These are phyloP conservation scores for Daldinia childiae DNA, from an alignment of 495 filamentous ascomycete genomes.

Conservation along the genomic window DNA sequence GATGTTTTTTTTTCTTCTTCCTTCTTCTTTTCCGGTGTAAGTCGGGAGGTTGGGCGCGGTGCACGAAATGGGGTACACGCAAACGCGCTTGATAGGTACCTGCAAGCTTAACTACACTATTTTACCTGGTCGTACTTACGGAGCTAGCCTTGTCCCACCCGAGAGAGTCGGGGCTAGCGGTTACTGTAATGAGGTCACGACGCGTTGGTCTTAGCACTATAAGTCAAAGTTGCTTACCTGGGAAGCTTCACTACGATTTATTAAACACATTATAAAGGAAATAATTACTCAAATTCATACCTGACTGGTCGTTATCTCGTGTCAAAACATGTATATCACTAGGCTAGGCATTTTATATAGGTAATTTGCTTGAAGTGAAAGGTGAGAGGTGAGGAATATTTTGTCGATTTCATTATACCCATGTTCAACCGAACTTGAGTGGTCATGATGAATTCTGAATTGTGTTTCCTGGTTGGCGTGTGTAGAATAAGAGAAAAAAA, in stretches of 20 bases:
- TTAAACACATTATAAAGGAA: background rate
- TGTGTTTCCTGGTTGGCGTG: constrained; percentile 26
- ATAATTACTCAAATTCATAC: background rate
- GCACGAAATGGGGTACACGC: constrained; percentile 32
- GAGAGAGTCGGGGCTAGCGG: background rate
- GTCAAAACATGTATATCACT: background rate
- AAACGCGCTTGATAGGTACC: constrained; percentile 33
- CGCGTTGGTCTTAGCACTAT: background rate
- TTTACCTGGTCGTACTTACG: constrained; percentile 10
- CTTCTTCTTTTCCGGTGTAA: constrained; percentile 11
- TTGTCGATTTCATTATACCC: background rate
- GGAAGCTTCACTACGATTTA: background rate
- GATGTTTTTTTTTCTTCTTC: constrained; percentile 29
- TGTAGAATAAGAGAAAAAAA: background rate
- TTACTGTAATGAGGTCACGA: background rate
- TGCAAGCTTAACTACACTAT: constrained; percentile 14
- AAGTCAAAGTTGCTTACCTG: background rate
- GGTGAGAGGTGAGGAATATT: background rate
- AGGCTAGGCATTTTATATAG: background rate
- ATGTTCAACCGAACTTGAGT: constrained; percentile 1
- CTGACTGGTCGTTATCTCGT: no score
- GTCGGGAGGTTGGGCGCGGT: constrained; percentile 33
- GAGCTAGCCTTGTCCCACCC: constrained; percentile 23
- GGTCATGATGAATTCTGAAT: constrained; percentile 16
- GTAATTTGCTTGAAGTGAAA: background rate